These are phyloP conservation scores for Carex arenaria DNA, from an alignment of 202 grass and related monocot genomes.

Conservation along the genomic window DNA sequence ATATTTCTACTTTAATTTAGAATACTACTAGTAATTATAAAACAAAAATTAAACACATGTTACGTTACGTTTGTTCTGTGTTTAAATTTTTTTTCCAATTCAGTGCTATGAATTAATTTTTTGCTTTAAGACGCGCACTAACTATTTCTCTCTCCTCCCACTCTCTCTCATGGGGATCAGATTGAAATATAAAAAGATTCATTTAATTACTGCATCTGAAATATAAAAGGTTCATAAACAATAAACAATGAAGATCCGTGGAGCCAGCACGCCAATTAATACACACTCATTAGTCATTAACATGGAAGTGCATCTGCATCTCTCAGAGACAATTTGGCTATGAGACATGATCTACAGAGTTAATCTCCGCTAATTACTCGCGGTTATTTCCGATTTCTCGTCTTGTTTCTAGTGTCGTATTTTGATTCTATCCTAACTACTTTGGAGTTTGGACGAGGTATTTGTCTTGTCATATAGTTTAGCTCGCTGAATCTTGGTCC, in stretches of 20 bases:
- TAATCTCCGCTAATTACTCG: background rate
- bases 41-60: no score
- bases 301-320: background rate
- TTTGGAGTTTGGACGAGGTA: background rate
- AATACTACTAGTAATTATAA: no score
- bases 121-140: no score
- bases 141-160: no score
- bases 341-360: background rate
- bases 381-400: background rate
- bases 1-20: no score
- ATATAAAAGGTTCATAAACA: no score
- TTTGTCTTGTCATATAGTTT: background rate
- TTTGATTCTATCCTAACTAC: background rate
- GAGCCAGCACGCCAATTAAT: background rate
- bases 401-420: background rate
- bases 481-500: background rate
- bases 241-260: background rate
- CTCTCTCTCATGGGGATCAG: no score
- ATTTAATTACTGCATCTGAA: no score
- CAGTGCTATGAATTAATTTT: no score
- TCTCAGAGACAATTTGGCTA: background rate
- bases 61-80: no score
- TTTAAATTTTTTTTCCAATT: no score
- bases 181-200: no score
- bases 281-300: background rate